phyloP scores from a whole-genome alignment of 164 flowering plant genomes.

The Sedum album region DNA sequence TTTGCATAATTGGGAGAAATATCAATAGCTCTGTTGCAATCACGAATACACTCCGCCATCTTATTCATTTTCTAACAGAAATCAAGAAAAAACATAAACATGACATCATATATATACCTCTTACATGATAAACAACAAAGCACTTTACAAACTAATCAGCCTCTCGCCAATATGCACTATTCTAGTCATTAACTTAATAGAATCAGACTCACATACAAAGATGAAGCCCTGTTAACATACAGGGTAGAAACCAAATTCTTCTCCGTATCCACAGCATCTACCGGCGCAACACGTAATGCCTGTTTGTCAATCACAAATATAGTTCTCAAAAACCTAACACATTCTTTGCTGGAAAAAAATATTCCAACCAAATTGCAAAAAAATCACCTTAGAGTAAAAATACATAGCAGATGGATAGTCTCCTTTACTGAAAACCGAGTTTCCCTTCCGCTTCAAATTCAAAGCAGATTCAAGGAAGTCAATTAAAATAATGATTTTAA shows the following conservation, averaged over 20 bases:
- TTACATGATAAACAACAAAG: background rate
- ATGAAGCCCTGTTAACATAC: conserved; percentile 61
- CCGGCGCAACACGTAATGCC: conserved; percentile 71
- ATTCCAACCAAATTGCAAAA: background rate
- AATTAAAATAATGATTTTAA: background rate
- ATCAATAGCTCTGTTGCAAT: conserved; percentile 61
- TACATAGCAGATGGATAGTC: conserved; percentile 44
- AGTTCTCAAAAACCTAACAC: background rate
- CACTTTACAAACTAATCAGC: background rate
- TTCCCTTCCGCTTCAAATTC: conserved; percentile 60
- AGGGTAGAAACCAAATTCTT: conserved; percentile 47
- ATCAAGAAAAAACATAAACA: background rate
- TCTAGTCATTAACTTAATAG: background rate
- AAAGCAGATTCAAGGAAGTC: conserved; percentile 32
- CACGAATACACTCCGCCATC: conserved; percentile 48
- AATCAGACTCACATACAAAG: conserved; percentile 51
- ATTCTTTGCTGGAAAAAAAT: too few species aligned
- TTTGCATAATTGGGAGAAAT: conserved; percentile 55
- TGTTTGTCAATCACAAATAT: conserved; percentile 16
- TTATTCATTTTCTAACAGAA: conserved; percentile 57
- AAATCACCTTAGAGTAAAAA: conserved; percentile 55
- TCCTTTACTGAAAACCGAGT: conserved; percentile 43
- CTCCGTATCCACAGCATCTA: conserved; percentile 33
- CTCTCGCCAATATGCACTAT: background rate
- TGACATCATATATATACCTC: background rate